A percentile compares a stretch with the other conserved stretches of the same genome.
Conservation (phyloP, 495 filamentous ascomycete genomes). For the Cairneyella variabilis region DNA sequence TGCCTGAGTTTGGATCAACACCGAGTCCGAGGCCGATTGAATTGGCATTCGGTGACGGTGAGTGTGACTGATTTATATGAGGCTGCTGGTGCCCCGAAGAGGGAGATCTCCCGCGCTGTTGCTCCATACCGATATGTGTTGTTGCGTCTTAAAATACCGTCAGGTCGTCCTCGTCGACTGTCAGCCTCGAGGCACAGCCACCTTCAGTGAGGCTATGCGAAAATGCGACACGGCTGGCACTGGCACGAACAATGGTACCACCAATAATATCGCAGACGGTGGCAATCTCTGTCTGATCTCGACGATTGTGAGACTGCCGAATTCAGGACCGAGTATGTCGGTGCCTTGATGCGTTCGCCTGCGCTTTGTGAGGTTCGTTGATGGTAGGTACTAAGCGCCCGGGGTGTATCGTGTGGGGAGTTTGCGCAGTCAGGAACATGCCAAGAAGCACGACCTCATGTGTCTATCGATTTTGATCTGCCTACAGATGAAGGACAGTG, state of each 20-base stretch:
- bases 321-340: background rate
- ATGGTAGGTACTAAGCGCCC: too few species aligned
- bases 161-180: slow-evolving; percentile 12
- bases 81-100: slow-evolving; percentile 26
- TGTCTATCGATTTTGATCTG: too few species aligned
- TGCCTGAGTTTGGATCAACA: slow-evolving; percentile 16
- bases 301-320: slow-evolving; percentile 8
- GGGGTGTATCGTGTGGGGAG: too few species aligned
- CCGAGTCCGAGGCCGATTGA: slow-evolving; percentile 24
- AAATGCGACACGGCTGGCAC: slow-evolving; percentile 16
- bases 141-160: slow-evolving; percentile 27
- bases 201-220: slow-evolving; percentile 27
- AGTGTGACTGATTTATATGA: slow-evolving; percentile 26
- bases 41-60: slow-evolving; percentile 19
- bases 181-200: slow-evolving; percentile 28
- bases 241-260: slow-evolving; percentile 3
- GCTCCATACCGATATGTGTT: slow-evolving; percentile 25
- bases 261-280: slow-evolving; percentile 1
- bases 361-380: too few species aligned
- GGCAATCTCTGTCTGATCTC: slow-evolving; percentile 7
- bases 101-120: slow-evolving; percentile 28
- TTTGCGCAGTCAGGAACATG: too few species aligned
- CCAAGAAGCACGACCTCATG: too few species aligned
- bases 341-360: slow-evolving; percentile 10
- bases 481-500: too few species aligned